Evolutionary conservation across 441 rosid genomes (phyloP), one percentile per base, ranked within the genome.

Genomic region (Breynia disticha): DNA sequence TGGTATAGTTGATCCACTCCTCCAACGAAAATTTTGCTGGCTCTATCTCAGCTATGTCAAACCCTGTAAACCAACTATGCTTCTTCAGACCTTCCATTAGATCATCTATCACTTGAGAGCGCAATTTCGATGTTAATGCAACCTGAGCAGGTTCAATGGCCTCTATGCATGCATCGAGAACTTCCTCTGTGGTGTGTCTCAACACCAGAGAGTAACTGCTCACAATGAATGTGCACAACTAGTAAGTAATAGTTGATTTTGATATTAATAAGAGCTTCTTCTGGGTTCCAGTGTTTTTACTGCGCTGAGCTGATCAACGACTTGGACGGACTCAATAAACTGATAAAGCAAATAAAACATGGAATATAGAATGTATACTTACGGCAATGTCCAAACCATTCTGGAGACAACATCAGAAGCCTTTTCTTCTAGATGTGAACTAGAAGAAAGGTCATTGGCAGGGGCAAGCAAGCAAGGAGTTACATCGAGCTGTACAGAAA

Each of bases 131-230:
- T 54, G 98, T 88, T 66, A 91, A 59, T 16, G 80, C 79, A 68
- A 87, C 94, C 58, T 82, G 80, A 64, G 76, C 74, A 57, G 95
- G 97, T 65, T 91, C 90, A 28, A 88, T 76, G 42, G 97, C 87
- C 76, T 88, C 98, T 49, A 73, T 56, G 72, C 98, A 86, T 3
- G 89, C 95, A 46, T 75, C 97, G 61, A 79, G 91, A 66, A 91
- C 84, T 79, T 91, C 97, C 82, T 91, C 98, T 42, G 84, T 83
- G 19, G 98, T 88, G 86, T 91, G 98, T 73, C 97, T 84, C 64
- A 88, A 78, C 64, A 91, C 95, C 72, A 84, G 84, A 60, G 97
- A 86, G 71, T 91, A 91, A 64, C 97, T 91, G 86, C 41, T 64
- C 54, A 47, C 47, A 67, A 66, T 64, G 54, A 16, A 57, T 48